A percentile compares a stretch with the other conserved stretches of the same genome.
Conservation (phyloP, 2,329 filamentous ascomycete genomes). For the Colletotrichum aenigma region DNA sequence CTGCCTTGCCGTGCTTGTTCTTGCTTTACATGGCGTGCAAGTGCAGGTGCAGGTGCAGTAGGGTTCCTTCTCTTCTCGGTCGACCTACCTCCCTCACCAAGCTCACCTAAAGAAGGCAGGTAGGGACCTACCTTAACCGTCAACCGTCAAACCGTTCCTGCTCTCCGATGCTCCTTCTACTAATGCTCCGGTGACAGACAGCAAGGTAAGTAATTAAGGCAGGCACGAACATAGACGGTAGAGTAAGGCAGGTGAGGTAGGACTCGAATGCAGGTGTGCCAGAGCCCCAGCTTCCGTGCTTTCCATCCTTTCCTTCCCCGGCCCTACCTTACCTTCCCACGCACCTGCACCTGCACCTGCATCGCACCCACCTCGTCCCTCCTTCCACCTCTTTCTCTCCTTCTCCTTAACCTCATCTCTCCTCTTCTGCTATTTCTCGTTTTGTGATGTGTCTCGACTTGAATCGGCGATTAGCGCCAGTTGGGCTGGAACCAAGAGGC, state of each 20-base stretch:
- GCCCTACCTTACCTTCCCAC: background rate
- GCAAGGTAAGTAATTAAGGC: background rate
- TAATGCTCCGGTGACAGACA: background rate
- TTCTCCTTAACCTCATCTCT: background rate
- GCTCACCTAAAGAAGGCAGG: background rate
- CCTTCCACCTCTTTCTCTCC: background rate
- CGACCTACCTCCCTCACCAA: background rate
- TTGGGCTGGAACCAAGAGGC: background rate
- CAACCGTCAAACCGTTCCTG: background rate
- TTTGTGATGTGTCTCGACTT: background rate
- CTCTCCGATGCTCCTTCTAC: background rate
- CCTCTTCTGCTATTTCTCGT: background rate
- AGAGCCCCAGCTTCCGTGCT: slow-evolving; percentile 5
- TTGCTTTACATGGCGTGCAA: background rate
- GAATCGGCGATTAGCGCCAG: background rate
- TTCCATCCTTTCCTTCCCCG: background rate
- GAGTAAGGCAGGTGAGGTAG: background rate
- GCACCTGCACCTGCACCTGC: background rate
- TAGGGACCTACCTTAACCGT: background rate
- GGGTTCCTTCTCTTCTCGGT: background rate
- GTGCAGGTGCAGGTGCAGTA: background rate
- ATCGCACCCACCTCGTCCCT: background rate
- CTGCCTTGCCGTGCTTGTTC: background rate
- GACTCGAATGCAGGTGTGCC: background rate
- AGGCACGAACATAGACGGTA: background rate